Percentiles rank a stretch among this genome's conserved stretches.
These are phyloP conservation scores for Eragrostis tef DNA, from an alignment of 202 grass and related monocot species.

Conservation along the genomic window DNA sequence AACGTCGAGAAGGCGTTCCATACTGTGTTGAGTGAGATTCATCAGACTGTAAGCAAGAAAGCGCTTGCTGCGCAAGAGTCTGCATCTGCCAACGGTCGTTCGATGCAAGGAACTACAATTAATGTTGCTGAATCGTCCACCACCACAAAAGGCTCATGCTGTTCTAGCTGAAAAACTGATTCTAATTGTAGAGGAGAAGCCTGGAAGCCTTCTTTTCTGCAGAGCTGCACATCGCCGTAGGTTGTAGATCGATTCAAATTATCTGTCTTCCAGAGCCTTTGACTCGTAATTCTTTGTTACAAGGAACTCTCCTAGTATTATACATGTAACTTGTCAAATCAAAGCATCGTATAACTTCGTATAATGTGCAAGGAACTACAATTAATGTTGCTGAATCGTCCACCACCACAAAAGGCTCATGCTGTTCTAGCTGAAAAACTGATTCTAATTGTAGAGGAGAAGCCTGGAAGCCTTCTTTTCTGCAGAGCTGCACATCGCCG, in stretches of 20 bases:
- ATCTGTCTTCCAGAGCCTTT: constrained; percentile 19
- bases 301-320: constrained; percentile 34
- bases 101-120: constrained; percentile 77
- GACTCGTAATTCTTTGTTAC: constrained; percentile 15
- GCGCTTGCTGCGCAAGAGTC: constrained; percentile 71
- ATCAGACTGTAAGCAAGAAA: constrained; percentile 85
- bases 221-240: constrained; percentile 33
- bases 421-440: constrained; percentile 73
- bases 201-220: constrained; percentile 20
- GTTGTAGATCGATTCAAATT: constrained; percentile 32
- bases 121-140: constrained; percentile 54
- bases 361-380: constrained; percentile 74
- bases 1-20: constrained; percentile 90
- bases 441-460: neutral
- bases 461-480: constrained; percentile 21
- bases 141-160: constrained; percentile 54
- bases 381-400: constrained; percentile 65
- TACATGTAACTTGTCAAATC: constrained; percentile 36
- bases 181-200: neutral
- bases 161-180: constrained; percentile 63
- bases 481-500: constrained; percentile 16
- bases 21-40: constrained; percentile 69
- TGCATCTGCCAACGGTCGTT: constrained; percentile 45
- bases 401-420: constrained; percentile 41
- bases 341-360: no score